phyloP scores from a whole-genome alignment of 2,329 filamentous ascomycete species.

The Aspergillus calidoustus region DNA sequence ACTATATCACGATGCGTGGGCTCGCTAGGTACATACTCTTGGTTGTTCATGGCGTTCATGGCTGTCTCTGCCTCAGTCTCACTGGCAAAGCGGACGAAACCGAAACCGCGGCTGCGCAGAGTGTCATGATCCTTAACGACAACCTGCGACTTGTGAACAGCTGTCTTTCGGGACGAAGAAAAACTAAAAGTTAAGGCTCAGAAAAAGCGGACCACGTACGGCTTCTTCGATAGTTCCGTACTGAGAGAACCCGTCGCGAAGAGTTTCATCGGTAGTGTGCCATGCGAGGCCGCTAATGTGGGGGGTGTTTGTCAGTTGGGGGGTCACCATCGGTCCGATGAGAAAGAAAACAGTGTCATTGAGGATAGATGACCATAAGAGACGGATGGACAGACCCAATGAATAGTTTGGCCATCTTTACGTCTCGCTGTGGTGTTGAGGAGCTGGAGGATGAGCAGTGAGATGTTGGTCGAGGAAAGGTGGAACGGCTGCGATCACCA shows the following conservation, averaged over 20 bases:
- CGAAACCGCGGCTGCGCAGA: constrained; percentile 94
- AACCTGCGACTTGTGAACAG: constrained; percentile 62
- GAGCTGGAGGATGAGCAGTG: not conserved
- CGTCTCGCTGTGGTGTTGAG: constrained; percentile 9
- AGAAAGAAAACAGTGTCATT: constrained; percentile 20
- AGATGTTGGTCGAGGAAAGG: not conserved
- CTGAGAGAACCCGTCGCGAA: constrained; percentile 90
- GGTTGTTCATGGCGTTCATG: constrained; percentile 51
- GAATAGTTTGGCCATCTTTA: constrained; percentile 87
- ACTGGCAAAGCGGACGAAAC: constrained; percentile 83
- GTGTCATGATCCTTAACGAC: constrained; percentile 98
- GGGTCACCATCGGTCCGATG: constrained; percentile 10
- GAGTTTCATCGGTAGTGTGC: constrained; percentile 90
- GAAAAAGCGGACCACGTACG: constrained; percentile 66
- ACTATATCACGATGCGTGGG: not conserved
- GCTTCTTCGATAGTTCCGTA: constrained; percentile 93
- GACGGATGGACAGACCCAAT: constrained; percentile 23
- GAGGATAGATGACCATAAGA: constrained; percentile 23
- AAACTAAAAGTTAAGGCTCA: not conserved
- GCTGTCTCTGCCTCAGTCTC: constrained; percentile 49
- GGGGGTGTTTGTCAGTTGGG: constrained; percentile 15
- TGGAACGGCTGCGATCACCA: constrained; percentile 6
- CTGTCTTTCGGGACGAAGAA: not conserved
- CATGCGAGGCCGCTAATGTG: constrained; percentile 86
- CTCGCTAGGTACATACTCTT: constrained; percentile 66